Evolutionary conservation across 139 green algal species (phyloP).

Genomic region (Chlamydomonas sp.): DNA sequence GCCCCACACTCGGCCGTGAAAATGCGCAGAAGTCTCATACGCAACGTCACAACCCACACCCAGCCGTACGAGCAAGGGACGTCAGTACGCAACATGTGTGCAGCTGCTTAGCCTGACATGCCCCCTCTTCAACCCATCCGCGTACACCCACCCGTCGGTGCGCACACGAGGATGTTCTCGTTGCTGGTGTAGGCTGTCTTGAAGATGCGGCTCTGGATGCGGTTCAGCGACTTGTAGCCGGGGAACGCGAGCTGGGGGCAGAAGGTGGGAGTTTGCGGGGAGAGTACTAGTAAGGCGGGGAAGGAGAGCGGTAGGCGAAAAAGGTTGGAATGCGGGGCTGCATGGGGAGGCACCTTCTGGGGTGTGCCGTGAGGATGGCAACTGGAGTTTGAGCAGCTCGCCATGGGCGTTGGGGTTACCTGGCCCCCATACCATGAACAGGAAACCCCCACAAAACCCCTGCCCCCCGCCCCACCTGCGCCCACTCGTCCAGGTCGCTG

Average conservation of each 20-base stretch:
- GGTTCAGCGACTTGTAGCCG: constrained; percentile 96
- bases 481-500: constrained; percentile 82
- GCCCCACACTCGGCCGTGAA: too few species aligned
- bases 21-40: too few species aligned
- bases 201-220: constrained; percentile 94
- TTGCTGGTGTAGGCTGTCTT: constrained; percentile 82
- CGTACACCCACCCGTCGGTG: constrained; percentile 70
- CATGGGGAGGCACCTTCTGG: too few species aligned
- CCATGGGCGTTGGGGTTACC: too few species aligned
- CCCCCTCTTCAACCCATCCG: background rate
- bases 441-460: background rate
- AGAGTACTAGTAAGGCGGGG: background rate
- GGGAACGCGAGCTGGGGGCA: constrained; percentile 57
- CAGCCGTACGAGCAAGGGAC: too few species aligned
- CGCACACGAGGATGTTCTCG: constrained; percentile 93
- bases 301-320: background rate
- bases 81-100: too few species aligned
- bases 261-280: background rate
- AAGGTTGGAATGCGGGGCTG: background rate
- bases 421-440: constrained; percentile 58
- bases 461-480: constrained; percentile 52
- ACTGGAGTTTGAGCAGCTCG: too few species aligned
- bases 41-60: too few species aligned
- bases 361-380: too few species aligned
- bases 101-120: too few species aligned